Percentiles rank a stretch among this genome's conserved stretches.
These are phyloP conservation scores for Colletotrichum lini DNA, from an alignment of 2,329 filamentous ascomycete genomes.

Conservation along the genomic window DNA sequence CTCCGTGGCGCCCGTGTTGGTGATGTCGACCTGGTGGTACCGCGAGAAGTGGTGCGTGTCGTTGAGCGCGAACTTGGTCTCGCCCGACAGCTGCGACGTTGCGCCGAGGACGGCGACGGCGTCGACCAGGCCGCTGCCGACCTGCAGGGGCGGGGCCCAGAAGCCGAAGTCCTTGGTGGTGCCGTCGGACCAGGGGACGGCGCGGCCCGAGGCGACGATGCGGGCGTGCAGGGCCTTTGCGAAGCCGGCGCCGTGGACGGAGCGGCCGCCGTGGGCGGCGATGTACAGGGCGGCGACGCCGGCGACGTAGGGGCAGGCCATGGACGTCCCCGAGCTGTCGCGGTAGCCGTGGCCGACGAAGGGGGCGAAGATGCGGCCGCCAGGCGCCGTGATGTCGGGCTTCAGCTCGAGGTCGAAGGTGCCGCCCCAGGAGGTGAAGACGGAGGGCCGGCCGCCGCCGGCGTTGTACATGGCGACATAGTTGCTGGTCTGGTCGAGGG, in stretches of 20 bases:
- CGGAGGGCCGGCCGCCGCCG: slow-evolving; percentile 58
- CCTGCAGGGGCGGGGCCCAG: slow-evolving; percentile 54
- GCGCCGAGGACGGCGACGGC: slow-evolving; percentile 44
- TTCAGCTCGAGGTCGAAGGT: slow-evolving; percentile 64
- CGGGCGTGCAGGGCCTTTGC: slow-evolving; percentile 39
- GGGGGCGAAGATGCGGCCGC: slow-evolving; percentile 65
- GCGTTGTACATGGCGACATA: slow-evolving; percentile 39
- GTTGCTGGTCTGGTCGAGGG: slow-evolving; percentile 27
- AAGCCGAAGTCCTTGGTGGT: slow-evolving; percentile 43
- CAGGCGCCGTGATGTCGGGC: slow-evolving; percentile 65
- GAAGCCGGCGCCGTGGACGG: slow-evolving; percentile 48
- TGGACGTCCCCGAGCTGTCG: slow-evolving; percentile 67
- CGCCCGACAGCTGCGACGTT: slow-evolving; percentile 52
- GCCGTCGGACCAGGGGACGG: slow-evolving; percentile 37
- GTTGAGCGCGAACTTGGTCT: slow-evolving; percentile 57
- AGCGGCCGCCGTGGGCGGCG: slow-evolving; percentile 57
- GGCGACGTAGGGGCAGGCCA: slow-evolving; percentile 69
- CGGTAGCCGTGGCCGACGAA: slow-evolving; percentile 60
- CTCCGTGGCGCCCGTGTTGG: slow-evolving; percentile 53
- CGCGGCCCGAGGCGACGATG: slow-evolving; percentile 39
- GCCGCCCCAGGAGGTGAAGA: slow-evolving; percentile 62
- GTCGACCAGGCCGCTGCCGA: slow-evolving; percentile 57
- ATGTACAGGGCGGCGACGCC: slow-evolving; percentile 64
- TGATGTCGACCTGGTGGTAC: slow-evolving; percentile 48
- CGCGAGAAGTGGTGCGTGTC: slow-evolving; percentile 56